Conservation (phyloP, 2,329 filamentous ascomycete genomes). For the Fusarium clavum region DNA sequence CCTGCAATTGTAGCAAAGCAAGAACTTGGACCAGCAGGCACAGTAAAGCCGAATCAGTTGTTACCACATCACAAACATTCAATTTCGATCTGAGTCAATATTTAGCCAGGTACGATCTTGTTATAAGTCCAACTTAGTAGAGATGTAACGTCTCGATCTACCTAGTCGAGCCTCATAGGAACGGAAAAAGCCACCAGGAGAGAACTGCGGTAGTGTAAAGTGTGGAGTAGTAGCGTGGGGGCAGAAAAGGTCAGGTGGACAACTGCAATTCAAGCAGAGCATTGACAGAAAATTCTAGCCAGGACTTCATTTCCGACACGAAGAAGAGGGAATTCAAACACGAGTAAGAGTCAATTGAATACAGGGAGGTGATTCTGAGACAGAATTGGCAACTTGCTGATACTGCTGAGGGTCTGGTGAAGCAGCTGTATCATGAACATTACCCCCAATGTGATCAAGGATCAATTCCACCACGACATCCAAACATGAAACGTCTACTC, state of each 20-base stretch:
- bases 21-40: constrained; percentile 1
- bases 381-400: neutral
- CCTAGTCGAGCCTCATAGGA: constrained; percentile 24
- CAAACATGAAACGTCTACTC: neutral
- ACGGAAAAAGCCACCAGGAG: constrained; percentile 3
- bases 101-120: neutral
- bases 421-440: neutral
- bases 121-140: neutral
- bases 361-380: neutral
- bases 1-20: constrained; percentile 4
- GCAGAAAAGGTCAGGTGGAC: constrained; percentile 37
- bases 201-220: constrained; percentile 30
- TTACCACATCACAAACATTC: neutral
- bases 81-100: neutral
- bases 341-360: neutral
- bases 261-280: constrained; percentile 17
- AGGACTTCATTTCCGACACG: constrained; percentile 8
- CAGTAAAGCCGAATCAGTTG: neutral
- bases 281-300: constrained; percentile 21
- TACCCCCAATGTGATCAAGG: neutral
- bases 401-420: neutral
- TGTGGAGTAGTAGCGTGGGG: constrained; percentile 38
- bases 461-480: neutral
- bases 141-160: neutral
- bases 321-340: neutral